Evolutionary conservation across 495 filamentous ascomycete genomes (phyloP), one percentile per base, ranked within the genome.

Genomic region (Terfezia boudieri): DNA sequence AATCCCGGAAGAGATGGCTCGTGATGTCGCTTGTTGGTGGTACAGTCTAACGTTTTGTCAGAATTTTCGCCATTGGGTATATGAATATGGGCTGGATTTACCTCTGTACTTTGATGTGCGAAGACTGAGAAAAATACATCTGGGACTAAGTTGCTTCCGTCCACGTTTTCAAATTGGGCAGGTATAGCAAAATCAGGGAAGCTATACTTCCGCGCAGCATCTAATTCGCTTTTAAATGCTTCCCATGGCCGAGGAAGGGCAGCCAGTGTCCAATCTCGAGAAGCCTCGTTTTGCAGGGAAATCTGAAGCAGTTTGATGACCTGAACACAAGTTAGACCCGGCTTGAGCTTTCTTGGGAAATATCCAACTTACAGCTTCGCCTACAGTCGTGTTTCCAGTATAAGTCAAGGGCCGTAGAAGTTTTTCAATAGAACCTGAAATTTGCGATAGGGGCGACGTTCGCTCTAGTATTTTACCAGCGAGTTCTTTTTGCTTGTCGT

Each of bases 101-200:
- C 60, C 64, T 94, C 85, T 37, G 94, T 70, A 9, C 94, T 88
- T 61, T 94, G 88, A 60, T 83, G 74, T 3, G 78, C 76, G 60
- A 88, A 99, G 17, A 95, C 84, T 2, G 90, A 99, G 66, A 94
- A 81, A 67, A 83, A 94, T 16, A 94, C 73, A 67, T 96, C 90
- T 0, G 90, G 92, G 66, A 94, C 87, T 26, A 94, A 72, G 8
- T 84, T 74, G 37, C 77, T 79, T 3, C 78, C 68, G 14, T 88
- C 90, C 12, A 83, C 71, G 51, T 51, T 20, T 4, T 73, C 72
- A 36, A 93, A 81, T 10, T 83, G 77, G 37, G 78, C 73, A 0
- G 90, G 87, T 49, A 96, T 72, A 4, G 61, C 69, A 58, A 95
- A 78, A 17, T 73, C 57, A 6, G 89, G 90, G 56, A 96, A 78